Evolutionary conservation across 148 eudicot species (phyloP).

Genomic region (Chenopodium berlandieri): DNA sequence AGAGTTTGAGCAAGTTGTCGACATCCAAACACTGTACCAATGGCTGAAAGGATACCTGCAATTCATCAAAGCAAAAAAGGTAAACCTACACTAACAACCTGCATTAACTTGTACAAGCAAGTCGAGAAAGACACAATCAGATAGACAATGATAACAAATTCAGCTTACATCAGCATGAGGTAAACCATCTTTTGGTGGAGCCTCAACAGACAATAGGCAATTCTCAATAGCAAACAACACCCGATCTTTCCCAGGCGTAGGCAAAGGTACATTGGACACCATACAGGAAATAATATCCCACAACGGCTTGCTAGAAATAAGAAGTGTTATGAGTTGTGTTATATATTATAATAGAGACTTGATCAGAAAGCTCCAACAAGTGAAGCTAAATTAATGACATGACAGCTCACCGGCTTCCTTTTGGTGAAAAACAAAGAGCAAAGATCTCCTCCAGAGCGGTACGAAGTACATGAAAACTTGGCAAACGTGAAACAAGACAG

Average conservation of each 20-base stretch:
- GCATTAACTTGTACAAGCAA: not conserved
- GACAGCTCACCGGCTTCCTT: conserved; percentile 73
- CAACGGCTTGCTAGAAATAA: conserved; percentile 86
- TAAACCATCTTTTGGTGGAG: conserved; percentile 85
- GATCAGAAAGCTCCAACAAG: not conserved
- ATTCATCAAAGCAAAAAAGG: conserved; percentile 14
- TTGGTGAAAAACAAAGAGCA: conserved; percentile 72
- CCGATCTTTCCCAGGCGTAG: conserved; percentile 85
- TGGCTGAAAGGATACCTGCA: conserved; percentile 93
- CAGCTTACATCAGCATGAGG: conserved; percentile 93
- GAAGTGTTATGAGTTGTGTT: not conserved
- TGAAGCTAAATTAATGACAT: not conserved
- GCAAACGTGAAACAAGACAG: conserved; percentile 88
- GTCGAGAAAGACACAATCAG: not conserved
- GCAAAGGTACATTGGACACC: conserved; percentile 83
- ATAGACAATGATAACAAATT: conserved; percentile 7
- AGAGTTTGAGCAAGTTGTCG: conserved; percentile 82
- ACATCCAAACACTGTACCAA: conserved; percentile 95
- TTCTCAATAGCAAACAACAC: conserved; percentile 90
- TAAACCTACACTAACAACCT: not conserved
- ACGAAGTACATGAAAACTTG: conserved; percentile 73
- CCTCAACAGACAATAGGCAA: conserved; percentile 84
- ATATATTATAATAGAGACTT: not conserved
- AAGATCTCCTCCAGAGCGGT: conserved; percentile 81
- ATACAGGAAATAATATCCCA: conserved; percentile 82